A percentile compares a stretch with the other conserved stretches of the same genome.
phyloP scores from a whole-genome alignment of 257 asterid species.

The Plantago elongata region DNA sequence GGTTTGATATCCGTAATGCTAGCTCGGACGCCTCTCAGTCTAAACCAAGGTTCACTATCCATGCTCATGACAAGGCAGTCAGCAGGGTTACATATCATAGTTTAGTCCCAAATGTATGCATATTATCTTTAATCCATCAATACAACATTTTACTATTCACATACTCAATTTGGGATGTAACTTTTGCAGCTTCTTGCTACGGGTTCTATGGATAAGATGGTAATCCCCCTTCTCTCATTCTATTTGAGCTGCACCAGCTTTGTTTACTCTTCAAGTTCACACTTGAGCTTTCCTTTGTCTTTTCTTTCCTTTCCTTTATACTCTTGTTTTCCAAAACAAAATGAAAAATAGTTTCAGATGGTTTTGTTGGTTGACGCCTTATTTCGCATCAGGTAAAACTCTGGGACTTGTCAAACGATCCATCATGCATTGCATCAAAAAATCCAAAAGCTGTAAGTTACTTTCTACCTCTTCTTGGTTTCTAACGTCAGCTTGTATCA shows the following conservation, averaged over 20 bases:
- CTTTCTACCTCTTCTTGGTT: neutral
- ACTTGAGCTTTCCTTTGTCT: no score
- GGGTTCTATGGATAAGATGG: constrained; percentile 85
- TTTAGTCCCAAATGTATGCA: constrained; percentile 58
- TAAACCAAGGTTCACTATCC: constrained; percentile 71
- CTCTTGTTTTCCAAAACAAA: no score
- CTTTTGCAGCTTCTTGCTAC: constrained; percentile 82
- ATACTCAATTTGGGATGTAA: constrained; percentile 23
- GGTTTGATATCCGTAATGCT: constrained; percentile 67
- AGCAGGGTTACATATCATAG: constrained; percentile 57
- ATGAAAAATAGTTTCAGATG: neutral
- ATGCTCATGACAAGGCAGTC: constrained; percentile 92
- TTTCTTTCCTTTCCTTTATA: no score
- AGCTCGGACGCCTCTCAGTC: constrained; percentile 43
- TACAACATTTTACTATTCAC: neutral
- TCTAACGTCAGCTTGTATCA: neutral
- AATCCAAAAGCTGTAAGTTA: constrained; percentile 48
- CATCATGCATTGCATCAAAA: constrained; percentile 50
- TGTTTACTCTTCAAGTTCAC: neutral
- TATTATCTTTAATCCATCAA: neutral
- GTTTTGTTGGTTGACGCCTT: neutral
- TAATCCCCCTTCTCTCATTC: constrained; percentile 25
- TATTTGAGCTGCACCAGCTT: neutral
- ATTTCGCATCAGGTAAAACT: constrained; percentile 64
- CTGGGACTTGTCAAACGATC: constrained; percentile 82